A percentile compares a stretch with the other conserved stretches of the same genome.
phyloP scores from a whole-genome alignment of 2,329 filamentous ascomycete species.

The Beauveria pseudobassiana region DNA sequence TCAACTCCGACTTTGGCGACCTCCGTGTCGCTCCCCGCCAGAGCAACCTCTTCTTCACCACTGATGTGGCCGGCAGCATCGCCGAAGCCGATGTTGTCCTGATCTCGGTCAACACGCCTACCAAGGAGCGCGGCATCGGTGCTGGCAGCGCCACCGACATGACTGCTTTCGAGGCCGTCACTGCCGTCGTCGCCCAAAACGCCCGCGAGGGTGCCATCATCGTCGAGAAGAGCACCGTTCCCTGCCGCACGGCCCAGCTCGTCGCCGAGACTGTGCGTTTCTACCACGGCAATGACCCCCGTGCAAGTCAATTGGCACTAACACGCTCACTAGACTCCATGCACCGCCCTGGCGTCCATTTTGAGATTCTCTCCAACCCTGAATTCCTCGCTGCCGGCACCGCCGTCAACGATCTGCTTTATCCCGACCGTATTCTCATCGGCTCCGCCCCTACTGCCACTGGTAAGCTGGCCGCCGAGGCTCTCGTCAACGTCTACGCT shows the following conservation, averaged over 20 bases:
- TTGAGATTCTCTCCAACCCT: slow-evolving; percentile 74
- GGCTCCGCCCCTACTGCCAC: slow-evolving; percentile 55
- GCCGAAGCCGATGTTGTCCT: slow-evolving; percentile 65
- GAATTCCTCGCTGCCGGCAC: slow-evolving; percentile 76
- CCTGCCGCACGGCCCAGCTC: slow-evolving; percentile 64
- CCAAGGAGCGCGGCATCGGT: slow-evolving; percentile 62
- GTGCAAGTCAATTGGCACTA: too few species aligned
- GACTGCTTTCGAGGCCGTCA: slow-evolving; percentile 63
- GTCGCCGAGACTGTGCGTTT: slow-evolving; percentile 57
- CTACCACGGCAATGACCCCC: too few species aligned
- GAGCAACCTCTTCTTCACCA: slow-evolving; percentile 69
- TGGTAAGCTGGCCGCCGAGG: slow-evolving; percentile 54
- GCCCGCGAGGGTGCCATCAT: slow-evolving; percentile 63
- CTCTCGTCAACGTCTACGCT: slow-evolving; percentile 59
- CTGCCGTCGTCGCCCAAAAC: slow-evolving; percentile 57
- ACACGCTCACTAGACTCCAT: slow-evolving; percentile 34
- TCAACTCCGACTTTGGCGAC: slow-evolving; percentile 23
- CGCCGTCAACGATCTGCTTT: slow-evolving; percentile 61
- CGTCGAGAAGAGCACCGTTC: slow-evolving; percentile 77
- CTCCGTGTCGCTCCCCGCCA: slow-evolving; percentile 35
- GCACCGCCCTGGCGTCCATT: slow-evolving; percentile 55
- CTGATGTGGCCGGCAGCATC: slow-evolving; percentile 54
- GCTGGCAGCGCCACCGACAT: slow-evolving; percentile 67
- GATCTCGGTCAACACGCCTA: slow-evolving; percentile 72
- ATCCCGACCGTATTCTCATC: slow-evolving; percentile 68